Percentiles rank a stretch among this genome's conserved stretches.
phyloP scores from a whole-genome alignment of 1,284 basidiomycete species.

The Filobasidium uniguttulatum region DNA sequence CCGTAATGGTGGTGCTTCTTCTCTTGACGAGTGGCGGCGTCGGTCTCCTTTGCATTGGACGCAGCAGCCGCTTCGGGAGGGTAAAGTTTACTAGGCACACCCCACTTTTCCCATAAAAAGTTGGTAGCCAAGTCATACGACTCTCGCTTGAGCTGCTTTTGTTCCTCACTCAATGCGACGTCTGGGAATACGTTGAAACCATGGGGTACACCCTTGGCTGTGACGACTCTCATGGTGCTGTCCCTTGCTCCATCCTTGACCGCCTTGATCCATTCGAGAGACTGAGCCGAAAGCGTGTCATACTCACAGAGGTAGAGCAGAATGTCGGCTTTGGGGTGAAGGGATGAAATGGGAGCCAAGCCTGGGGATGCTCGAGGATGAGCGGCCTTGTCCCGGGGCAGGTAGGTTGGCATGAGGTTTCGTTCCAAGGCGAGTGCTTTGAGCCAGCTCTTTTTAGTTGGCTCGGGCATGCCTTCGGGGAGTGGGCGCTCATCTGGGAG shows the following conservation, averaged over 20 bases:
- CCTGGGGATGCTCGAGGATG: conserved; percentile 1
- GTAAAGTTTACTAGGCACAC: no score
- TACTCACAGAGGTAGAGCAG: neutral
- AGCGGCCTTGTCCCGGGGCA: neutral
- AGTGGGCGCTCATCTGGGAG: neutral
- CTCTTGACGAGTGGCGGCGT: no score
- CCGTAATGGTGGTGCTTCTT: no score
- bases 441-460: neutral
- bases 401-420: neutral
- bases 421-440: neutral
- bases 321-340: conserved; percentile 1
- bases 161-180: neutral
- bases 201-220: neutral
- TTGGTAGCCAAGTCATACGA: neutral
- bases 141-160: neutral
- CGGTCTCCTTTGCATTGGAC: no score
- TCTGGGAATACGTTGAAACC: conserved; percentile 1
- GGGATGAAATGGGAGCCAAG: neutral
- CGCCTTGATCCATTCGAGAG: neutral
- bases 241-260: conserved; percentile 2
- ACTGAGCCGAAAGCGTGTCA: neutral
- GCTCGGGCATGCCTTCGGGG: neutral
- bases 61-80: no score
- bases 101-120: conserved; percentile 1
- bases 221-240: neutral